A percentile compares a stretch with the other conserved stretches of the same genome.
phyloP scores from a whole-genome alignment of 2,329 filamentous ascomycete species.

The Xylaria sp. region DNA sequence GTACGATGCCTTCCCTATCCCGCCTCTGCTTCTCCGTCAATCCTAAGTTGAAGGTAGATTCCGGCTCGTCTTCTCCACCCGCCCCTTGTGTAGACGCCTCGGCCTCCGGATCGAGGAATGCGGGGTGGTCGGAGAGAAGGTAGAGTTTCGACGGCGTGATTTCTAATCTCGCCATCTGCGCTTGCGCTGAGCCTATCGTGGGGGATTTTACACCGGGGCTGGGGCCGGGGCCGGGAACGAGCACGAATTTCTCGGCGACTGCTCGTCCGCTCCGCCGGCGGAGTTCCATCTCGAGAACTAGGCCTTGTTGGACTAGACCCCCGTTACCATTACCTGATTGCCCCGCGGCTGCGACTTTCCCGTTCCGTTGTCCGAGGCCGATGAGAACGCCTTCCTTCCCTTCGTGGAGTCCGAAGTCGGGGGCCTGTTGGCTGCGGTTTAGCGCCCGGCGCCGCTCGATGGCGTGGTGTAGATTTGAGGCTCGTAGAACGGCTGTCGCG shows the following conservation, averaged over 20 bases:
- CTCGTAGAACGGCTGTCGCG: slow-evolving; percentile 84
- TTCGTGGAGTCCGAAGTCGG: slow-evolving; percentile 81
- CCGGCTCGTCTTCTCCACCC: slow-evolving; percentile 60
- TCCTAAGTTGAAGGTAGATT: slow-evolving; percentile 85
- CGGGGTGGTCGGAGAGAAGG: slow-evolving; percentile 80
- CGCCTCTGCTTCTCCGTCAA: slow-evolving; percentile 90
- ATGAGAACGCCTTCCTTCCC: slow-evolving; percentile 81
- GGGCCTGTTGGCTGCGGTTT: slow-evolving; percentile 78
- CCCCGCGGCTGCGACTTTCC: slow-evolving; percentile 36
- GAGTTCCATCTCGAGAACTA: slow-evolving; percentile 88
- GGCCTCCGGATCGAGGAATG: slow-evolving; percentile 63
- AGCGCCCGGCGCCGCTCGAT: slow-evolving; percentile 78
- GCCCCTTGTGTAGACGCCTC: slow-evolving; percentile 25
- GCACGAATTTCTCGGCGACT: slow-evolving; percentile 74
- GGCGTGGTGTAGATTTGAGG: slow-evolving; percentile 78
- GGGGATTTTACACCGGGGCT: slow-evolving; percentile 13
- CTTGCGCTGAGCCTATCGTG: slow-evolving; percentile 19
- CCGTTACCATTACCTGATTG: neutral
- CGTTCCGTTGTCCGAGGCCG: slow-evolving; percentile 62
- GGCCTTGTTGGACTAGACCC: slow-evolving; percentile 44
- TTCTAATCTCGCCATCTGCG: slow-evolving; percentile 34
- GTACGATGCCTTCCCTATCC: slow-evolving; percentile 86
- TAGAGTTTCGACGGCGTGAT: slow-evolving; percentile 52
- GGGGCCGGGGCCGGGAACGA: slow-evolving; percentile 47
- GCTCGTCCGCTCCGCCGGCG: slow-evolving; percentile 83